phyloP scores from a whole-genome alignment of 371 early-diverging fungal species.

The Globomyces sp. region DNA sequence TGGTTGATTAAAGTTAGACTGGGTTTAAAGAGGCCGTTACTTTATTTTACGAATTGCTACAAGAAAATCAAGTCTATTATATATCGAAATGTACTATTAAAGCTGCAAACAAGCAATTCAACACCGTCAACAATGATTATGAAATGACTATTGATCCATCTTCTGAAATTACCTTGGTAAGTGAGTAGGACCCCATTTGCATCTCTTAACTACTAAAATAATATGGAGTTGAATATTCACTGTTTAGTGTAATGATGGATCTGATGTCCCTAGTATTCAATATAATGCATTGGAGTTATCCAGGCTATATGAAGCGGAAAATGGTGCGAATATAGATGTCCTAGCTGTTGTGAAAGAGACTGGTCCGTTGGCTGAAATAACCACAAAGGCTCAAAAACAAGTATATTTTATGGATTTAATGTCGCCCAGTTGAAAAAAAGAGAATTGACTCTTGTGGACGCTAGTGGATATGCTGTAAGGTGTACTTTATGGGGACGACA shows the following conservation, averaged over 20 bases:
- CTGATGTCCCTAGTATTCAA: conserved; percentile 63
- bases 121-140: conserved; percentile 79
- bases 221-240: background rate
- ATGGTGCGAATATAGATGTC: conserved; percentile 71
- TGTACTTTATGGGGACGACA: conserved; percentile 88
- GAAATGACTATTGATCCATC: conserved; percentile 80
- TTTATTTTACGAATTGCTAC: conserved; percentile 66
- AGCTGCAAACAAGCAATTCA: conserved; percentile 84
- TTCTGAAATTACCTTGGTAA: conserved; percentile 63
- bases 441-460: conserved; percentile 83
- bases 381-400: conserved; percentile 65
- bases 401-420: conserved; percentile 43
- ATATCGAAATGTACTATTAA: conserved; percentile 80
- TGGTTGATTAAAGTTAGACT: conserved; percentile 38
- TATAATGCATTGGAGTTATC: conserved; percentile 68
- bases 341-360: conserved; percentile 76
- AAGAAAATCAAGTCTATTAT: conserved; percentile 81
- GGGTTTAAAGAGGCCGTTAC: conserved; percentile 84
- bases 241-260: conserved; percentile 59
- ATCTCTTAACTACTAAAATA: background rate
- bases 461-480: conserved; percentile 65
- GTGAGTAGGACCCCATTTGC: background rate
- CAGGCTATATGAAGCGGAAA: conserved; percentile 62
- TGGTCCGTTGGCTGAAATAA: conserved; percentile 60
- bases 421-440: conserved; percentile 68